phyloP scores from a whole-genome alignment of 1,284 basidiomycete genomes.

The Rhodotorula sp. region DNA sequence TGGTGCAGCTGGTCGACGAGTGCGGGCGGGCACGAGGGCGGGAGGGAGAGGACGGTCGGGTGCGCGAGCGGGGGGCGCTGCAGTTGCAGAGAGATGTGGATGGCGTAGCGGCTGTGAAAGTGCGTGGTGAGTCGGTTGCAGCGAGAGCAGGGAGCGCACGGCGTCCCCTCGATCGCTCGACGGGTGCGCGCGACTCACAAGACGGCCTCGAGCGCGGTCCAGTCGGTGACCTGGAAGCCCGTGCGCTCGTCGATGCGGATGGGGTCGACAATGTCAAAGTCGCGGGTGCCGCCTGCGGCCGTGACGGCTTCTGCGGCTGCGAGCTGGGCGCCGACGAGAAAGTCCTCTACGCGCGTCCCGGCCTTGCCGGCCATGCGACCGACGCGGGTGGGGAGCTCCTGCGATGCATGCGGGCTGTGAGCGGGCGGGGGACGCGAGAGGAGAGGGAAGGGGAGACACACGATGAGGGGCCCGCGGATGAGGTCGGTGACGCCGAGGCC shows the following conservation, averaged over 20 bases:
- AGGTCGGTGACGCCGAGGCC: constrained; percentile 79
- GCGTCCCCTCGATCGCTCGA: background rate
- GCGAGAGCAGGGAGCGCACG: background rate
- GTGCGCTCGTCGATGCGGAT: constrained; percentile 57
- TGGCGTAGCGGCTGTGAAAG: constrained; percentile 72
- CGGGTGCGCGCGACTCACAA: constrained; percentile 62
- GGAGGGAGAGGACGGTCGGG: constrained; percentile 73
- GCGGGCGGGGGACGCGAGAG: constrained; percentile 35
- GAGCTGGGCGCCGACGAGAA: constrained; percentile 78
- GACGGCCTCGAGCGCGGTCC: constrained; percentile 86
- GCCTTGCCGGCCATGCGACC: constrained; percentile 59
- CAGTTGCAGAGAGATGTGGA: constrained; percentile 74
- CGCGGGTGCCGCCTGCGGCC: constrained; percentile 62
- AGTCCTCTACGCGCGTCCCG: constrained; percentile 67
- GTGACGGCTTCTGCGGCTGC: constrained; percentile 48
- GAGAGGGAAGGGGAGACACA: constrained; percentile 48
- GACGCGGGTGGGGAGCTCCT: constrained; percentile 73
- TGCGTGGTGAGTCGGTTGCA: constrained; percentile 9
- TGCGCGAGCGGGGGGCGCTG: constrained; percentile 84
- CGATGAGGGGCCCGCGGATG: constrained; percentile 69
- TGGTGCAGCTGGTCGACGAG: constrained; percentile 75
- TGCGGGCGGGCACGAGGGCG: constrained; percentile 68
- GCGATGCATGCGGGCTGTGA: background rate
- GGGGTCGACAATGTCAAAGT: constrained; percentile 70
- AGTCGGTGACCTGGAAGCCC: constrained; percentile 72